Evolutionary conservation across 306 rosid genomes (phyloP).

Genomic region (Cyclanthera cordifolia): DNA sequence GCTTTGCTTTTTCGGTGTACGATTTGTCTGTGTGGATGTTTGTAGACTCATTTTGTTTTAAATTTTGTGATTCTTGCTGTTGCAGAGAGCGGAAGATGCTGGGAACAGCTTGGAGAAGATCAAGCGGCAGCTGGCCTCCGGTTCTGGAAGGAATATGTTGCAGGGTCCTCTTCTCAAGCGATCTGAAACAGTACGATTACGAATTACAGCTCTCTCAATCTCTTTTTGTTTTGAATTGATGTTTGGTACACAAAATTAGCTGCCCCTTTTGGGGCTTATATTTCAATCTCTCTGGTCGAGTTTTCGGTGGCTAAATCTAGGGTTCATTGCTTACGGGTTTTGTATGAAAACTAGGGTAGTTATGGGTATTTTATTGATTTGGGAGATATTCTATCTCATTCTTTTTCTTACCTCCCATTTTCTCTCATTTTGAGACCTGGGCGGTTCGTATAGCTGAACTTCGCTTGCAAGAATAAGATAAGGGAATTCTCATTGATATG

Average conservation of each 20-base stretch:
- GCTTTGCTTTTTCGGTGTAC: conserved; percentile 2
- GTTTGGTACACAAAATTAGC: background rate
- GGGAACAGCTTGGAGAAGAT: conserved; percentile 92
- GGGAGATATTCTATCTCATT: background rate
- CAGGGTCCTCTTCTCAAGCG: conserved; percentile 99
- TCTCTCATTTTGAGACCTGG: background rate
- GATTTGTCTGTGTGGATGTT: background rate
- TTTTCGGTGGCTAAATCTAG: background rate
- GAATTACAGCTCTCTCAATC: background rate
- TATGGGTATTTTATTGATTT: background rate
- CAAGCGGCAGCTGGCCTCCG: conserved; percentile 90
- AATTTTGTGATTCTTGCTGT: conserved; percentile 13
- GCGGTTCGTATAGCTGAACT: background rate
- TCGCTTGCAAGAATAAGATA: background rate
- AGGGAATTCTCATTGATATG: background rate
- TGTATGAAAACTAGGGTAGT: background rate
- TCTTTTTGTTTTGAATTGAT: conserved; percentile 4
- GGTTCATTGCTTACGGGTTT: background rate
- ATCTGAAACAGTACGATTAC: conserved; percentile 71
- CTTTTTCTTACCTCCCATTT: background rate
- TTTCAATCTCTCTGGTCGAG: conserved; percentile 2
- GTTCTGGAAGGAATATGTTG: conserved; percentile 74
- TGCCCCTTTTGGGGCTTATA: background rate
- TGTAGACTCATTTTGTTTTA: background rate
- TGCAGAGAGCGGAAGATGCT: conserved; percentile 56